Conservation (phyloP, 2,329 filamentous ascomycete genomes). For the Rhynchosporium agropyri region DNA sequence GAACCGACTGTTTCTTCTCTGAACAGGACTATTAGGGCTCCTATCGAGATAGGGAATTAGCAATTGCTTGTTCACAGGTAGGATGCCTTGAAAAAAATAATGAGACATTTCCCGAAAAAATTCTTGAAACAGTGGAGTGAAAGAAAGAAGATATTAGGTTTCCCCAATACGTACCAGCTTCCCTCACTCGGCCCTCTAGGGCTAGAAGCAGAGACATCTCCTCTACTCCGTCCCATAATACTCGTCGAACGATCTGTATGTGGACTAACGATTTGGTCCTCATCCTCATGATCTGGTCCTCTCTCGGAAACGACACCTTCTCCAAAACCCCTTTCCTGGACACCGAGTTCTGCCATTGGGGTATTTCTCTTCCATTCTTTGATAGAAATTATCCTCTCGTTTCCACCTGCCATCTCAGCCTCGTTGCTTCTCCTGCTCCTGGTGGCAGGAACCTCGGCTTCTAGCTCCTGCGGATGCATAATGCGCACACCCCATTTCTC, state of each 20-base stretch:
- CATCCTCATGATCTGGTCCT: not conserved
- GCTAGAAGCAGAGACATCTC: constrained; percentile 18
- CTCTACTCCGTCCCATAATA: constrained; percentile 26
- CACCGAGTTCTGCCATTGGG: constrained; percentile 24
- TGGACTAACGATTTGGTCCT: constrained; percentile 26
- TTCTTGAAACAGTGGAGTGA: too few species aligned
- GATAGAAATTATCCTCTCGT: constrained; percentile 19
- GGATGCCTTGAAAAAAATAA: too few species aligned
- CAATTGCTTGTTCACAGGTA: too few species aligned
- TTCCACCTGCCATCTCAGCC: constrained; percentile 13
- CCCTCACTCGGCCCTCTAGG: constrained; percentile 22
- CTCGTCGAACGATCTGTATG: constrained; percentile 38
- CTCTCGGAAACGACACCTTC: constrained; percentile 10
- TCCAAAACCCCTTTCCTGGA: constrained; percentile 23
- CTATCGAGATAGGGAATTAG: too few species aligned
- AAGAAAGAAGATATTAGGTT: too few species aligned
- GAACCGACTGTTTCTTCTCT: constrained; percentile 31
- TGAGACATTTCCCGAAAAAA: too few species aligned
- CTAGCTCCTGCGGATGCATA: constrained; percentile 37
- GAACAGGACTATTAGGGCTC: constrained; percentile 25
- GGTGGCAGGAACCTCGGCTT: constrained; percentile 24
- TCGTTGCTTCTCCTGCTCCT: not conserved
- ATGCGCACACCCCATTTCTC: constrained; percentile 36
- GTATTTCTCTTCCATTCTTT: constrained; percentile 20
- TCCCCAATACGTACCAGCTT: constrained; percentile 7